Conservation (phyloP, 257 asterid species). For the Buddleja alternifolia region DNA sequence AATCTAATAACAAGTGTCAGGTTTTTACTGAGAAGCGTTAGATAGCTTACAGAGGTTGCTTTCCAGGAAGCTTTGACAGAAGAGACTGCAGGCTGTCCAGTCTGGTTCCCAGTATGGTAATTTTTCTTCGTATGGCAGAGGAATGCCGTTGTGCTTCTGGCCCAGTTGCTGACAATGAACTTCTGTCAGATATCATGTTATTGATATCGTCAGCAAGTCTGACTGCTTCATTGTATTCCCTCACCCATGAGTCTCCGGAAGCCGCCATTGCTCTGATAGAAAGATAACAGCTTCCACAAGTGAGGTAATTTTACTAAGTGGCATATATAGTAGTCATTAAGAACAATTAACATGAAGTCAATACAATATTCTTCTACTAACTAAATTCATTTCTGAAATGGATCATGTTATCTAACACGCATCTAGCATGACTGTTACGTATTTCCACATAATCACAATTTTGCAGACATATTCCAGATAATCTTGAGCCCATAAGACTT, state of each 20-base stretch:
- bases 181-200: slow-evolving; percentile 62
- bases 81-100: slow-evolving; percentile 54
- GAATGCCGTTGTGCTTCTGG: slow-evolving; percentile 65
- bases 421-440: not conserved
- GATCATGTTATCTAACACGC: not conserved
- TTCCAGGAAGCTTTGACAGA: slow-evolving; percentile 51
- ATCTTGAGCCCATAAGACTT: not conserved
- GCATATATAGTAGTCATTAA: not conserved
- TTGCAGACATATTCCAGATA: not conserved
- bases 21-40: not conserved
- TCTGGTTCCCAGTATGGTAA: slow-evolving; percentile 59
- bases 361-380: slow-evolving; percentile 10
- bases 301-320: slow-evolving; percentile 51
- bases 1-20: slow-evolving; percentile 3
- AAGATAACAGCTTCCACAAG: slow-evolving; percentile 59
- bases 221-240: slow-evolving; percentile 68
- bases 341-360: too few relatives aligned
- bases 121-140: slow-evolving; percentile 62
- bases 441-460: not conserved
- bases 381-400: not conserved
- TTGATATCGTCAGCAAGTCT: slow-evolving; percentile 63
- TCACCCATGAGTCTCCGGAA: slow-evolving; percentile 64
- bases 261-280: slow-evolving; percentile 70
- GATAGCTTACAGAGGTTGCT: slow-evolving; percentile 51
- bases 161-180: slow-evolving; percentile 51